Base-by-base conservation (phyloP, 202 grass and related monocot genomes). In the Elaeis oleifera region DNA sequence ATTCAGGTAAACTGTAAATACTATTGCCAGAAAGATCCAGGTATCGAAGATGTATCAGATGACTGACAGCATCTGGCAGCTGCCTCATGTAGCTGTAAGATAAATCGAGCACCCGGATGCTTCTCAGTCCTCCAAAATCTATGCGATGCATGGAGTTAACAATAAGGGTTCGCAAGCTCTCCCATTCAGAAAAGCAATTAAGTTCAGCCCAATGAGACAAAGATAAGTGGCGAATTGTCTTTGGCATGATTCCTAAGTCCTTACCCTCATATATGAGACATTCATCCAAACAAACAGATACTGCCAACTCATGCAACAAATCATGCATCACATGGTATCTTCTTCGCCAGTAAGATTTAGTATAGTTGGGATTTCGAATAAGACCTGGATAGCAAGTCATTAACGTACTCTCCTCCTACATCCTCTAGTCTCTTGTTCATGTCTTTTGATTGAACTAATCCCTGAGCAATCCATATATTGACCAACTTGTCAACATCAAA, bases 1-100 rank as follows among this genome's bases (percentile, higher is more conserved):
- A 62, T n/a, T 81, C 74, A 6, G 73, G 70, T 3, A 80, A 5
- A 29, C 67, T 1, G 6, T 2, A 28, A 11, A 55, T 3, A 29
- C 5, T 26, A 67, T 16, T 67, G 6, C 24, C 25, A 4, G 17
- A 2, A 0, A 86, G 60, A 49, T 77, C 61, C 3, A 85, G 70
- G 58, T 85, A 81, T 0, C 63, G 69, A 31, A 85, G 83, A 70
- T 77, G 79, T 36, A 74, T 61, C 50, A 81, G 78, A 60, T 53
- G 15, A 71, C 77, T 15, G 20, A 84, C 15, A 44, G 56, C 53
- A 9, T 51, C 21, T 22, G 14, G 18, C 5, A 53, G 25, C 61
- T 60, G 63, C 1, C 70, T 58, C 44, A 60, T 32, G 25, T 5
- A 17, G 27, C 25, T 29, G 23, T 26, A 17, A 60, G 23, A 29